phyloP scores from a whole-genome alignment of 805 yeast genomes.

The Suhomyces sp. region DNA sequence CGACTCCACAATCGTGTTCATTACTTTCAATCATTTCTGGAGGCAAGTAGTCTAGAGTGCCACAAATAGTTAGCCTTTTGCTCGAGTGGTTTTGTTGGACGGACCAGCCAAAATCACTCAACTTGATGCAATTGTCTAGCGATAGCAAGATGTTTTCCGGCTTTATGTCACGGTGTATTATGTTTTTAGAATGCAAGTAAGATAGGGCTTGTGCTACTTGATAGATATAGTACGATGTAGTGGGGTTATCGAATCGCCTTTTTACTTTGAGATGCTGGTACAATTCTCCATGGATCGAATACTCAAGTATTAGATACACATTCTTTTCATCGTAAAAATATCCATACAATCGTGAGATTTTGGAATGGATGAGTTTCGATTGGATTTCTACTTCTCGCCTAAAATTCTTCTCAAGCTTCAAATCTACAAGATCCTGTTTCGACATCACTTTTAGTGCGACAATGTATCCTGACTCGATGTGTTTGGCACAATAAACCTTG shows the following conservation, averaged over 20 bases:
- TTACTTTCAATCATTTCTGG: slow-evolving; percentile 91
- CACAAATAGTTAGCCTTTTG: slow-evolving; percentile 81
- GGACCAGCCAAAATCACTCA: slow-evolving; percentile 97
- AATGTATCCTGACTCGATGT: slow-evolving; percentile 67
- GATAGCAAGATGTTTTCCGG: slow-evolving; percentile 89
- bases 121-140: slow-evolving; percentile 69
- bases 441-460: slow-evolving; percentile 93
- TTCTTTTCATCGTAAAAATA: slow-evolving; percentile 79
- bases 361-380: slow-evolving; percentile 70
- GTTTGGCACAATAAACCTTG: slow-evolving; percentile 83
- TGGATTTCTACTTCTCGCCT: slow-evolving; percentile 92
- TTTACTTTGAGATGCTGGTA: slow-evolving; percentile 67
- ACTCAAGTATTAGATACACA: slow-evolving; percentile 83
- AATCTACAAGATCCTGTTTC: slow-evolving; percentile 69
- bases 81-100: slow-evolving; percentile 44
- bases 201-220: slow-evolving; percentile 80
- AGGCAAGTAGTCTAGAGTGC: slow-evolving; percentile 90
- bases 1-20: slow-evolving; percentile 76
- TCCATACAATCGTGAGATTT: slow-evolving; percentile 77
- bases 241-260: slow-evolving; percentile 66
- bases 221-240: slow-evolving; percentile 73
- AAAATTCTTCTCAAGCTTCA: slow-evolving; percentile 80
- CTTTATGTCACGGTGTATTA: slow-evolving; percentile 89
- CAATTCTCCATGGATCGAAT: slow-evolving; percentile 81
- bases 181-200: slow-evolving; percentile 73